Base-by-base conservation (phyloP, 2,329 filamentous ascomycete genomes). In the Cytospora chrysosperma region DNA sequence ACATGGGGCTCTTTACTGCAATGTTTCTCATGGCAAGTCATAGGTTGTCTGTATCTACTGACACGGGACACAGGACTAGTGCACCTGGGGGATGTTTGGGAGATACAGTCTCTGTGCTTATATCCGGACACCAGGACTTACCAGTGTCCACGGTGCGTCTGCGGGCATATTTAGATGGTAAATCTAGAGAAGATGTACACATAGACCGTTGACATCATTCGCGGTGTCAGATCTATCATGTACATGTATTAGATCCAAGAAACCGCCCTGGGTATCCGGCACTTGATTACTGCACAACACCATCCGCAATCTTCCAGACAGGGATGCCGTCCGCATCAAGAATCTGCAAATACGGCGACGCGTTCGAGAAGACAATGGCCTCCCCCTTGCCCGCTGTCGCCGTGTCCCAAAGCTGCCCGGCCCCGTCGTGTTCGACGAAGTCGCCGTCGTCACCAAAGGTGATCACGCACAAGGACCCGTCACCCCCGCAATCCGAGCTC, bases 401-500 rank as follows among this genome's bases (percentile, higher is more conserved):
- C 10, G 52, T 53, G 13, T 61, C 30, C 59, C 59, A 61, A 3
- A 61, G 52, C 59, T 55, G 51, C 12, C 51, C 51, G 17, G 12
- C 27, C 17, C 50, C 50, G 19, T 56, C 54, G 15, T 30, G 27
- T 27, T 56, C 17, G 24, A 65, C 60, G 1, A 63, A 54, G 19
- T 67, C 47, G 0, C 63, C 65, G n/a, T 63, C 56, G 3, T 26
- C 27, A 5, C 56, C 58, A 24, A 63, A 67, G 0, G 27, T 43
- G 2, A 67, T n/a, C 24, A 40, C 12, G 40, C 63, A 67, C 26
- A 19, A 21, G 32, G 65, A 56, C 1, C 63, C 58, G 28, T 59
- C 56, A 21, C 27, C 19, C 2, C 65, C 65, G 28, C 65, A 67
- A 28, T 37, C 17, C 24, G 55, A 57, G n/a, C 63, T 60, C 37